These are phyloP conservation scores for Camellia oleifera DNA, from an alignment of 179 eudicot genomes.

Conservation along the genomic window DNA sequence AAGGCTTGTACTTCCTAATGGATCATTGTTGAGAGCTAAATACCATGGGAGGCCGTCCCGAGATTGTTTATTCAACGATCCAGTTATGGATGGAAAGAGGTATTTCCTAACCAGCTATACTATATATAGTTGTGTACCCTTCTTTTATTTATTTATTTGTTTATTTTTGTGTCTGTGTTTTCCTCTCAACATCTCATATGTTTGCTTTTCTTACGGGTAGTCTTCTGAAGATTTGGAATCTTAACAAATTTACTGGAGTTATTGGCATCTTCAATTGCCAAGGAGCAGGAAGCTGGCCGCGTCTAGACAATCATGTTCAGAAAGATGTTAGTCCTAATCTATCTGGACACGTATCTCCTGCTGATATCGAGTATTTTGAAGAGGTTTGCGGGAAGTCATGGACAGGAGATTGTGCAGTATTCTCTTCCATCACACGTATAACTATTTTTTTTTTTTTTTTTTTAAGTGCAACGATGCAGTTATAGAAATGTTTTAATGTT, in stretches of 20 bases:
- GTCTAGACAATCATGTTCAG: conserved; percentile 14
- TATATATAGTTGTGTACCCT: neutral
- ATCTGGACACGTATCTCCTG: conserved; percentile 27
- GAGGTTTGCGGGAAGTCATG: conserved; percentile 28
- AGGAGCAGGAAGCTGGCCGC: conserved; percentile 47
- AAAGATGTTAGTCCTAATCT: neutral
- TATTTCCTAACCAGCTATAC: conserved; percentile 6
- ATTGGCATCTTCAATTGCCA: conserved; percentile 45
- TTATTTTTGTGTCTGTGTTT: neutral
- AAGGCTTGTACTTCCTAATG: conserved; percentile 39
- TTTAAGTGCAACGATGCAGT: neutral
- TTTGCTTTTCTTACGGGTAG: conserved; percentile 4
- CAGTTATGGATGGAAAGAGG: conserved; percentile 40
- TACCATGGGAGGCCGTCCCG: conserved; percentile 39
- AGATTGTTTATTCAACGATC: conserved; percentile 40
- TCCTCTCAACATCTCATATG: neutral
- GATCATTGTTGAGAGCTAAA: conserved; percentile 38
- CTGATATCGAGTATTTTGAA: conserved; percentile 33
- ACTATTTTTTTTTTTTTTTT: neutral
- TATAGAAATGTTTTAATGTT: neutral
- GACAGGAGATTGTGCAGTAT: conserved; percentile 34
- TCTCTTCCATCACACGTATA: conserved; percentile 31
- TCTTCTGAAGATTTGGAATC: conserved; percentile 45
- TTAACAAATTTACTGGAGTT: conserved; percentile 40
- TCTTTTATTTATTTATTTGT: neutral